Conservation (phyloP, 2,329 filamentous ascomycete species). For the Diaporthe vaccinii region DNA sequence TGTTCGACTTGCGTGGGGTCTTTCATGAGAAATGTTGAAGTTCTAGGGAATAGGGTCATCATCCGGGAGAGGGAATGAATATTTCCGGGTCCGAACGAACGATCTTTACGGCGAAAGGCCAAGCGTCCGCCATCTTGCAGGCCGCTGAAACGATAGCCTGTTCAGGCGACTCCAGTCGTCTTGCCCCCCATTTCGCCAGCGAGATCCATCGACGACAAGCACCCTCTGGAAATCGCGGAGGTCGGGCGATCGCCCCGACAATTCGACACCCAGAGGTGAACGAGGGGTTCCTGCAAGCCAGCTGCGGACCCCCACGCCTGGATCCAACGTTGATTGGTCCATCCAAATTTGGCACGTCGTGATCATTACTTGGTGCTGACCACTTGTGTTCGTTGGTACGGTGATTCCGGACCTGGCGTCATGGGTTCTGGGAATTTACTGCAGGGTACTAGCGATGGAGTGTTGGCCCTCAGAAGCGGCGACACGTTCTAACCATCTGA, state of each 20-base stretch:
- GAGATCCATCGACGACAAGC: slow-evolving; percentile 16
- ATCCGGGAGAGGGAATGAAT: neutral
- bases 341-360: slow-evolving; percentile 17
- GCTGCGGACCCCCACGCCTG: slow-evolving; percentile 31
- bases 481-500: neutral
- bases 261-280: neutral
- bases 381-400: neutral
- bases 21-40: neutral
- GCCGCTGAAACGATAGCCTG: slow-evolving; percentile 31
- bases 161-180: neutral
- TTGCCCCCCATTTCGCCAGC: slow-evolving; percentile 6
- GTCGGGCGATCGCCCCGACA: slow-evolving; percentile 35
- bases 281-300: slow-evolving; percentile 31
- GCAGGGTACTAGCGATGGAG: neutral
- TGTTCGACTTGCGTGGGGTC: neutral
- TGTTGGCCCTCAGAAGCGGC: neutral
- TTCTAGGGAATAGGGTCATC: neutral
- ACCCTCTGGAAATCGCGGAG: slow-evolving; percentile 13
- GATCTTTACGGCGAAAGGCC: slow-evolving; percentile 31
- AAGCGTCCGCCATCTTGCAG: slow-evolving; percentile 4
- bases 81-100: slow-evolving; percentile 3
- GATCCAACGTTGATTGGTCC: slow-evolving; percentile 17
- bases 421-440: neutral
- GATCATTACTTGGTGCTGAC: neutral
- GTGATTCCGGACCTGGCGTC: slow-evolving; percentile 1